These are phyloP conservation scores for Eutrema yunnanense DNA, from an alignment of 345 rosid species.

Conservation along the genomic window DNA sequence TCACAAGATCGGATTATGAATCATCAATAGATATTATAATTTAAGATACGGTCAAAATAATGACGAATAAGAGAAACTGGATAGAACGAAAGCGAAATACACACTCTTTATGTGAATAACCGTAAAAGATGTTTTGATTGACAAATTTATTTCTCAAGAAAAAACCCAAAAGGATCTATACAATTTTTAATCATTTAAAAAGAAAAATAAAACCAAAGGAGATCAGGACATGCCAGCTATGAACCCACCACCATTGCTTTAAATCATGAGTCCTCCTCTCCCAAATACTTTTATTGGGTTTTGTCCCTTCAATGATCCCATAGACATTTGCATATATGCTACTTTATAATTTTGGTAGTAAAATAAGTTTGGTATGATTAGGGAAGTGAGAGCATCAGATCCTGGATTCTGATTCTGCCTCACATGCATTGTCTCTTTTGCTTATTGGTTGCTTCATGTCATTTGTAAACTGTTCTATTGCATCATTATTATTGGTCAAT, in stretches of 20 bases:
- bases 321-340: background rate
- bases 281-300: constrained; percentile 20
- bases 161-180: background rate
- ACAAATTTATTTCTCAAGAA: background rate
- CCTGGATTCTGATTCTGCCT: constrained; percentile 20
- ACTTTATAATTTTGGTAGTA: constrained; percentile 7
- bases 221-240: constrained; percentile 31
- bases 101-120: constrained; percentile 13
- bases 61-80: background rate
- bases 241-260: constrained; percentile 33
- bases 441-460: constrained; percentile 1
- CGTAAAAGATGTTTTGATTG: background rate
- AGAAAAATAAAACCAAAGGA: background rate
- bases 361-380: constrained; percentile 28
- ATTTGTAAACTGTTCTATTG: constrained; percentile 16
- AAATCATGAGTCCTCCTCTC: background rate
- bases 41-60: background rate
- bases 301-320: constrained; percentile 24
- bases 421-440: constrained; percentile 15
- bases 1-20: background rate
- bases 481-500: constrained; percentile 13
- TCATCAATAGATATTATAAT: too few relatives aligned
- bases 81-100: background rate
- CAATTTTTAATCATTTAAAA: background rate
- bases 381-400: constrained; percentile 24